Evolutionary conservation across 2,329 filamentous ascomycete species (phyloP).

Genomic region (Neopestalotiopsis clavispora): DNA sequence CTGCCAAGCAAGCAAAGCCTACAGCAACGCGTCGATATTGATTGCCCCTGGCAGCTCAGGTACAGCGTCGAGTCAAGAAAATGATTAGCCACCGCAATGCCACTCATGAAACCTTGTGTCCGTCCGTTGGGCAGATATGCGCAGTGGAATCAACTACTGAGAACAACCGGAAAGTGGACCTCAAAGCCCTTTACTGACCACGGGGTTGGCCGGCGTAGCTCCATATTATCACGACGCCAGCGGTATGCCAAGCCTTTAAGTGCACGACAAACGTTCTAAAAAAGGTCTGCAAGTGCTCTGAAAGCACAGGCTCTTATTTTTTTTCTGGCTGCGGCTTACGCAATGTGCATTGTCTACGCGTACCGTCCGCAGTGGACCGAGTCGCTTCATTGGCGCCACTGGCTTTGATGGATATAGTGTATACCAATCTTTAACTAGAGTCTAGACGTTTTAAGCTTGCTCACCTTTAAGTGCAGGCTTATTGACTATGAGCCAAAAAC

Average conservation of each 20-base stretch:
- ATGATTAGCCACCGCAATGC: neutral
- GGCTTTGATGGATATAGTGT: neutral
- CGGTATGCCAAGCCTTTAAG: neutral
- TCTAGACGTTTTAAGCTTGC: neutral
- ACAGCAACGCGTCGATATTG: too few relatives aligned
- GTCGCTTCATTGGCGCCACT: neutral
- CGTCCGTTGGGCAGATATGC: neutral
- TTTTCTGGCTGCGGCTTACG: neutral
- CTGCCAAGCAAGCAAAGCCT: too few relatives aligned
- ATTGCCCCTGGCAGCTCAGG: too few relatives aligned
- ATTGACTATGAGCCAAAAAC: too few relatives aligned
- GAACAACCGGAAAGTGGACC: neutral
- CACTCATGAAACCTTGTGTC: neutral
- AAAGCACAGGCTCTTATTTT: neutral
- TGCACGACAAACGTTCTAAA: neutral
- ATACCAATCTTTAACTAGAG: neutral
- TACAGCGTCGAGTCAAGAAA: too few relatives aligned
- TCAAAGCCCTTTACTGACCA: neutral
- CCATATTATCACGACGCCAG: neutral
- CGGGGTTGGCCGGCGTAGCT: neutral
- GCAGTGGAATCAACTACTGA: neutral
- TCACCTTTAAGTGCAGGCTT: neutral
- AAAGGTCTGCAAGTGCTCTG: neutral
- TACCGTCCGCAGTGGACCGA: neutral
- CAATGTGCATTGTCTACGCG: neutral